Evolutionary conservation across 148 eudicot genomes (phyloP).

Genomic region (Amaranthus palmeri): DNA sequence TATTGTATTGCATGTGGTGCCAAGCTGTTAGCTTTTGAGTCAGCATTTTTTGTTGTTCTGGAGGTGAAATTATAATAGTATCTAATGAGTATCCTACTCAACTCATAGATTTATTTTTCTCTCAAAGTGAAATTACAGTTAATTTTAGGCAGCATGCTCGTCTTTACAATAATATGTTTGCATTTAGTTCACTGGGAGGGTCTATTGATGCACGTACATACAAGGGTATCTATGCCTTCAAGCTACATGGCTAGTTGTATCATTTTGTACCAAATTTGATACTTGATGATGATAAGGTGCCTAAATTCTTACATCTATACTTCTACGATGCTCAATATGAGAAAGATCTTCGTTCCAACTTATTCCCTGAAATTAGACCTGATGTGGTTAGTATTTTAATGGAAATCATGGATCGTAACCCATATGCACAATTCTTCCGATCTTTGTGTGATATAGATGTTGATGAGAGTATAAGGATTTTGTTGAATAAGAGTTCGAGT

Average conservation of each 20-base stretch:
- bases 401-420: background rate
- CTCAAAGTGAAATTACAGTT: background rate
- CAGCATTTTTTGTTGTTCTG: no score
- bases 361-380: background rate
- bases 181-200: constrained; percentile 1
- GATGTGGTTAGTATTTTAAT: background rate
- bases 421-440: no score
- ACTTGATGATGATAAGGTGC: background rate
- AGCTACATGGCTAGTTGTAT: no score
- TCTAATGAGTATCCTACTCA: background rate
- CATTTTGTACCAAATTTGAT: constrained; percentile 2
- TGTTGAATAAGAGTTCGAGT: background rate
- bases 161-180: background rate
- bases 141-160: background rate
- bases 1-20: no score
- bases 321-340: constrained; percentile 9
- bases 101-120: background rate
- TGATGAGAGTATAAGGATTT: background rate
- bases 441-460: background rate
- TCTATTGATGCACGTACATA: no score
- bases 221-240: no score
- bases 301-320: constrained; percentile 4
- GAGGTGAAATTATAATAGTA: background rate
- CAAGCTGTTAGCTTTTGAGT: no score
- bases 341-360: background rate